A percentile compares a stretch with the other conserved stretches of the same genome.
Evolutionary conservation across 768 basidiomycete species (phyloP).

Genomic region (Cyclocybe aegerita): DNA sequence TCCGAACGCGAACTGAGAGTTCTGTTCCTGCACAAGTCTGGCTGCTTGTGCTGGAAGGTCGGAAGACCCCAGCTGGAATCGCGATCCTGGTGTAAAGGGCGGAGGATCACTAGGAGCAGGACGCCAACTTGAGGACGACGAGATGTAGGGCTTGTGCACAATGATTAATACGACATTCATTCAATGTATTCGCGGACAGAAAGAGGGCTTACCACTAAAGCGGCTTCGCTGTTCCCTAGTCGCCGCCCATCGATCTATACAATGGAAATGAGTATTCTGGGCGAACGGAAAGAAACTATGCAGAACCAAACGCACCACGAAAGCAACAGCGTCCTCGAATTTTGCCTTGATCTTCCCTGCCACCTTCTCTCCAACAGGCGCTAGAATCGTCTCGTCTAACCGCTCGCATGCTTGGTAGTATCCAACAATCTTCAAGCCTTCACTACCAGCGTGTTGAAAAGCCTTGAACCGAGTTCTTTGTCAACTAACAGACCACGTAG

Average conservation of each 20-base stretch:
- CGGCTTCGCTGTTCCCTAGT: constrained; percentile 50
- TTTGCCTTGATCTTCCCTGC: constrained; percentile 50
- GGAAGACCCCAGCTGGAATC: constrained; percentile 45
- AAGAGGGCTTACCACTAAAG: constrained; percentile 51
- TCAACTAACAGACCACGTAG: constrained; percentile 1
- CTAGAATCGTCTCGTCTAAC: constrained; percentile 58
- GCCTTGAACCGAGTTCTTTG: constrained; percentile 39
- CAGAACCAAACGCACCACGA: constrained; percentile 52
- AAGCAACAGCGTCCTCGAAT: constrained; percentile 63
- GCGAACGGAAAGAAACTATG: constrained; percentile 4
- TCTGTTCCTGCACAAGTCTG: constrained; percentile 45
- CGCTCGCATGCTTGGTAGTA: constrained; percentile 77
- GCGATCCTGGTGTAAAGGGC: constrained; percentile 46
- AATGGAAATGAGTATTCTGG: background rate
- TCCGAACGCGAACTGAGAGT: constrained; percentile 59
- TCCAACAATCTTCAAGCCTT: constrained; percentile 56
- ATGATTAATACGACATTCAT: background rate
- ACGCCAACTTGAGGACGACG: constrained; percentile 46
- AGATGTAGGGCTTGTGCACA: constrained; percentile 49
- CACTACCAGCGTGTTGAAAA: constrained; percentile 54
- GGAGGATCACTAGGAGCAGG: constrained; percentile 33
- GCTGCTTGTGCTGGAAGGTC: constrained; percentile 48
- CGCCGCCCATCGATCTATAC: constrained; percentile 60
- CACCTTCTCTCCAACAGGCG: constrained; percentile 66
- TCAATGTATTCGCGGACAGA: background rate